These are phyloP conservation scores for Rhizophagus clarus DNA, from an alignment of 192 early-diverging fungal genomes.

Conservation along the genomic window DNA sequence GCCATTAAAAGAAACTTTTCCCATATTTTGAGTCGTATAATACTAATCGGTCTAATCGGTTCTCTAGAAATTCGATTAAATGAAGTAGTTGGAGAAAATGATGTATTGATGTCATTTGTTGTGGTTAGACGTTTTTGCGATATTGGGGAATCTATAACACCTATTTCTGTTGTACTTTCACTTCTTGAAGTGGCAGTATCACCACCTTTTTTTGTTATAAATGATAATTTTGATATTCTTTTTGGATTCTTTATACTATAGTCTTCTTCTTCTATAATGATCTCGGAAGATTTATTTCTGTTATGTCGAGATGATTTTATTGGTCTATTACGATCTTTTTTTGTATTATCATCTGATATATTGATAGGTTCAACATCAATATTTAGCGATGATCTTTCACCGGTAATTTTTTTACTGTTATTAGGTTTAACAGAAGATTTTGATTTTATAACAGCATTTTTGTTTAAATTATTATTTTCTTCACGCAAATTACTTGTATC, in stretches of 20 bases:
- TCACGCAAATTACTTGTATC: too few relatives aligned
- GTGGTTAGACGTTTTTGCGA: neutral
- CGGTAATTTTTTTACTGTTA: neutral
- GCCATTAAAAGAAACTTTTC: neutral
- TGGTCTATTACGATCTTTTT: neutral
- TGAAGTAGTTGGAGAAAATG: neutral
- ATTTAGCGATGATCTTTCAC: neutral
- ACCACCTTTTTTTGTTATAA: neutral
- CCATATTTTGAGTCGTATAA: neutral
- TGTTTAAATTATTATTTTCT: neutral
- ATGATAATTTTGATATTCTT: slow-evolving; percentile 18
- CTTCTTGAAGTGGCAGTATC: slow-evolving; percentile 3
- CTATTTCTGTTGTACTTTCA: slow-evolving; percentile 11
- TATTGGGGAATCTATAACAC: neutral
- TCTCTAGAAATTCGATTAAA: neutral
- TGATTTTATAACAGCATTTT: neutral
- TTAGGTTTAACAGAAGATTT: neutral
- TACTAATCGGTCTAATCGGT: neutral
- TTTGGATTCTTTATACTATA: neutral
- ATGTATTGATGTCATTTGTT: neutral
- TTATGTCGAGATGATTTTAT: neutral
- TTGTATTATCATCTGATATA: neutral
- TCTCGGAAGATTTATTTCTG: neutral
- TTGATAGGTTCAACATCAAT: neutral
- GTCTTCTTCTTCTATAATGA: neutral